These are phyloP conservation scores for Scedosporium apiospermum DNA, from an alignment of 2,329 filamentous ascomycete genomes.

Conservation along the genomic window DNA sequence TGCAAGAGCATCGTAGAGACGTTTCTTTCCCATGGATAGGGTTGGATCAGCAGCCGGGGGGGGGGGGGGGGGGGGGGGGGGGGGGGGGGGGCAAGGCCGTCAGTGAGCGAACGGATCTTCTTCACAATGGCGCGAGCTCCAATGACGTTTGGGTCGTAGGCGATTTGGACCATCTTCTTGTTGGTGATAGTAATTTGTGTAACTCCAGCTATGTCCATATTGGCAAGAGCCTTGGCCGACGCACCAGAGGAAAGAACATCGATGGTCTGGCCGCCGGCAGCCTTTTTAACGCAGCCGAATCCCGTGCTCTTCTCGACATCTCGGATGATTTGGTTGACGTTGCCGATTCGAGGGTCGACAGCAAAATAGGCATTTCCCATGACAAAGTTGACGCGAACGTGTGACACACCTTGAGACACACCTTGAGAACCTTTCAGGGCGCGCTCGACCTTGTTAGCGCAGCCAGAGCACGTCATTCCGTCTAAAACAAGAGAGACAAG, in stretches of 20 bases:
- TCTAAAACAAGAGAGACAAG: slow-evolving; percentile 18
- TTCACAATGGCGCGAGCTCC: slow-evolving; percentile 21
- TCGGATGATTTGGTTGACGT: slow-evolving; percentile 18
- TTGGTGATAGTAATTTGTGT: slow-evolving; percentile 16
- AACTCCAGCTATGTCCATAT: slow-evolving; percentile 15
- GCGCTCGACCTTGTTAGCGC: slow-evolving; percentile 23
- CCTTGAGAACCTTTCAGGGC: slow-evolving; percentile 17
- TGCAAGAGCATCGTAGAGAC: slow-evolving; percentile 20
- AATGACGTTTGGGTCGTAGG: slow-evolving; percentile 23
- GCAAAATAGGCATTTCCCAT: slow-evolving; percentile 25
- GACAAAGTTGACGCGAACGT: slow-evolving; percentile 26
- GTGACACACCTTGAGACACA: slow-evolving; percentile 21
- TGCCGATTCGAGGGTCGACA: slow-evolving; percentile 16
- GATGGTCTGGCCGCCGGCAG: slow-evolving; percentile 17
- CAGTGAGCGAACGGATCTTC: slow-evolving; percentile 9
- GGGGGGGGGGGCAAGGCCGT: slow-evolving; percentile 22
- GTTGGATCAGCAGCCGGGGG: slow-evolving; percentile 22
- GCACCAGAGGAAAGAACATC: slow-evolving; percentile 16
- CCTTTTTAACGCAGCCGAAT: slow-evolving; percentile 18
- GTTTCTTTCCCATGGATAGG: slow-evolving; percentile 18
- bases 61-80: slow-evolving; percentile 23
- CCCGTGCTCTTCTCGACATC: slow-evolving; percentile 18
- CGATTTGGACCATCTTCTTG: slow-evolving; percentile 20
- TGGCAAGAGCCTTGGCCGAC: slow-evolving; percentile 11
- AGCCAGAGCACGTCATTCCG: slow-evolving; percentile 28